A percentile compares a stretch with the other conserved stretches of the same genome.
Evolutionary conservation across 148 eudicot genomes (phyloP).

Genomic region (Arbutus unedo): DNA sequence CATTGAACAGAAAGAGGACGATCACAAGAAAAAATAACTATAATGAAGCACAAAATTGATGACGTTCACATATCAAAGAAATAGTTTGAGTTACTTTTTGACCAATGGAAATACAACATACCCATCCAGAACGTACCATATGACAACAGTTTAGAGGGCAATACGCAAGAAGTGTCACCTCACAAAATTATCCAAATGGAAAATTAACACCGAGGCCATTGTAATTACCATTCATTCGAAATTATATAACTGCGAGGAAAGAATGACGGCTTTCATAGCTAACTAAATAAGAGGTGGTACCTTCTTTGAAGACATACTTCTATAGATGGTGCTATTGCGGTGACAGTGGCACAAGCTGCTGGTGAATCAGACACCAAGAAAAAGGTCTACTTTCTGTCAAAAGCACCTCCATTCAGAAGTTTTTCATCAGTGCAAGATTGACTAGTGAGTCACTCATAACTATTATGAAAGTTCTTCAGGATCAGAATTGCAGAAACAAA

Average conservation of each 20-base stretch:
- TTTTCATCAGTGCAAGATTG: not conserved
- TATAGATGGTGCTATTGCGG: slow-evolving; percentile 21
- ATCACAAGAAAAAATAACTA: not conserved
- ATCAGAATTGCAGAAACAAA: slow-evolving; percentile 12
- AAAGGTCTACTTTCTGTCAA: slow-evolving; percentile 4
- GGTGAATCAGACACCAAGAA: slow-evolving; percentile 15
- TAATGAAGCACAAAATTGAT: not conserved
- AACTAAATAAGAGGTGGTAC: not conserved
- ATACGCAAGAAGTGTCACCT: not conserved
- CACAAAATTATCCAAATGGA: not conserved
- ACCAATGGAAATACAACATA: not conserved
- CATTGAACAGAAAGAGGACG: slow-evolving; percentile 1
- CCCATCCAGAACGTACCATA: not conserved
- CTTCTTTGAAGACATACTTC: not conserved
- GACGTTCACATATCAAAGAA: not conserved
- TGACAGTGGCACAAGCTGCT: slow-evolving; percentile 20
- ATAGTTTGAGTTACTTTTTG: not conserved
- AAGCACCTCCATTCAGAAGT: slow-evolving; percentile 12
- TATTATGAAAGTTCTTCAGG: not conserved
- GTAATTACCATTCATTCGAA: not conserved
- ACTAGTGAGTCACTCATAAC: not conserved
- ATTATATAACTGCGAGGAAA: not conserved
- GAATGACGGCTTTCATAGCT: not conserved
- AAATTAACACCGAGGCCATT: not conserved
- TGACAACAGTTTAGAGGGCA: not conserved